phyloP scores from a whole-genome alignment of 2,329 filamentous ascomycete species.

The Aspergillus nomiae region DNA sequence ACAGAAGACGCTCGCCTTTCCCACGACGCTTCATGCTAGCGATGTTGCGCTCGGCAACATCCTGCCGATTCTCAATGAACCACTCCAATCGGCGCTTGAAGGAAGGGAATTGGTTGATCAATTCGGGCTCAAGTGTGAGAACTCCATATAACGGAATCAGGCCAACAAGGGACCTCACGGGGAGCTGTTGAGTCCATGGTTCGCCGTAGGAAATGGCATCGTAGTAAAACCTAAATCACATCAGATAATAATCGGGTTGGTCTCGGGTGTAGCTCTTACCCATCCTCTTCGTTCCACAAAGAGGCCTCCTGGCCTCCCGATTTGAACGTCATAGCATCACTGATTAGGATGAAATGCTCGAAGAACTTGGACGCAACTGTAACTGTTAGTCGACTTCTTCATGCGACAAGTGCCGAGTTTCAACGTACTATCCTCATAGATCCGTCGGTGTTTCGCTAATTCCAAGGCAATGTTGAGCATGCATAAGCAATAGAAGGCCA shows the following conservation, averaged over 20 bases:
- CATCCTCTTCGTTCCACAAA: constrained; percentile 94
- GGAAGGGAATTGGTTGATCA: constrained; percentile 85
- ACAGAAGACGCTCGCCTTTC: constrained; percentile 82
- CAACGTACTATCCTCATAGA: constrained; percentile 75
- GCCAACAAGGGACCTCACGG: constrained; percentile 87
- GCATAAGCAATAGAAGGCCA: constrained; percentile 94
- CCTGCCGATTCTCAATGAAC: constrained; percentile 86
- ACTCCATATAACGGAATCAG: constrained; percentile 93
- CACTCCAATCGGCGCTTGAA: constrained; percentile 94
- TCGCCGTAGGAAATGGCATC: constrained; percentile 97
- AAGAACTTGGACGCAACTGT: constrained; percentile 94
- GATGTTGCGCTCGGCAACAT: constrained; percentile 90
- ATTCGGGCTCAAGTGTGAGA: constrained; percentile 86
- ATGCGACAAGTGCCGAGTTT: not conserved
- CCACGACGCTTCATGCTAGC: constrained; percentile 88
- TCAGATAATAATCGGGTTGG: constrained; percentile 16
- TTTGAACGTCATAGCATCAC: constrained; percentile 93
- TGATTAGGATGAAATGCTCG: constrained; percentile 97
- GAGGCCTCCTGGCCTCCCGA: constrained; percentile 72
- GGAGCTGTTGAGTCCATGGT: constrained; percentile 89
- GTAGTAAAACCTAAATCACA: constrained; percentile 75
- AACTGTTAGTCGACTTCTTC: not conserved
- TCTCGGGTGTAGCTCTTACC: constrained; percentile 26
- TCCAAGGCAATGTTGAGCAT: constrained; percentile 98
- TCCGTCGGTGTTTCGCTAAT: constrained; percentile 90